A percentile compares a stretch with the other conserved stretches of the same genome.
phyloP scores from a whole-genome alignment of 1,284 basidiomycete genomes.

The Volvariella surrecta region DNA sequence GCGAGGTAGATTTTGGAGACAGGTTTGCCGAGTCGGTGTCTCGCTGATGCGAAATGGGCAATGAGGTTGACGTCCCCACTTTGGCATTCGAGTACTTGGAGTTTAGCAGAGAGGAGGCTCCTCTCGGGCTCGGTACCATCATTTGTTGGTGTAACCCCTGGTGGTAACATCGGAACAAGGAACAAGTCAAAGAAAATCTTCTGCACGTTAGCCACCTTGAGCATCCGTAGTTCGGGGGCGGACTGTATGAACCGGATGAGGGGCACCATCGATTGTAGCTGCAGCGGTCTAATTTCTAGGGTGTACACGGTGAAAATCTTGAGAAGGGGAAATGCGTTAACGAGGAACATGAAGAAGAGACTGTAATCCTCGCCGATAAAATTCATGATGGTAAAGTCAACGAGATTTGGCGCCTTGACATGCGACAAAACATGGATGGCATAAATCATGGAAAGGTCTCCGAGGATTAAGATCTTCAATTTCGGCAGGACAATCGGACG shows the following conservation, averaged over 20 bases:
- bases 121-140: constrained; percentile 6
- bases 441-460: constrained; percentile 39
- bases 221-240: constrained; percentile 42
- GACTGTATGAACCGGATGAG: constrained; percentile 41
- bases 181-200: constrained; percentile 35
- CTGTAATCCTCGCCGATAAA: constrained; percentile 40
- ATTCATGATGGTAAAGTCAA: constrained; percentile 45
- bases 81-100: constrained; percentile 33
- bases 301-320: constrained; percentile 40
- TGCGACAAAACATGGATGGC: constrained; percentile 34
- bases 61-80: constrained; percentile 17
- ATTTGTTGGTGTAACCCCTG: neutral
- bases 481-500: constrained; percentile 33
- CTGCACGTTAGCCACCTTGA: constrained; percentile 35
- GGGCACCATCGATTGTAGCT: constrained; percentile 13
- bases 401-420: constrained; percentile 41
- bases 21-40: constrained; percentile 18
- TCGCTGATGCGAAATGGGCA: constrained; percentile 14
- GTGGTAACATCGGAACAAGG: constrained; percentile 11
- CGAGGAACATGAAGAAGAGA: constrained; percentile 33
- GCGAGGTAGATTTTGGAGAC: constrained; percentile 24
- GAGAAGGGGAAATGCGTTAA: constrained; percentile 36
- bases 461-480: constrained; percentile 42
- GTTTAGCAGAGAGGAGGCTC: constrained; percentile 28
- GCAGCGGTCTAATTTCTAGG: constrained; percentile 23